Evolutionary conservation across 495 filamentous ascomycete species (phyloP).

Genomic region (Antarctomyces pellizariae): DNA sequence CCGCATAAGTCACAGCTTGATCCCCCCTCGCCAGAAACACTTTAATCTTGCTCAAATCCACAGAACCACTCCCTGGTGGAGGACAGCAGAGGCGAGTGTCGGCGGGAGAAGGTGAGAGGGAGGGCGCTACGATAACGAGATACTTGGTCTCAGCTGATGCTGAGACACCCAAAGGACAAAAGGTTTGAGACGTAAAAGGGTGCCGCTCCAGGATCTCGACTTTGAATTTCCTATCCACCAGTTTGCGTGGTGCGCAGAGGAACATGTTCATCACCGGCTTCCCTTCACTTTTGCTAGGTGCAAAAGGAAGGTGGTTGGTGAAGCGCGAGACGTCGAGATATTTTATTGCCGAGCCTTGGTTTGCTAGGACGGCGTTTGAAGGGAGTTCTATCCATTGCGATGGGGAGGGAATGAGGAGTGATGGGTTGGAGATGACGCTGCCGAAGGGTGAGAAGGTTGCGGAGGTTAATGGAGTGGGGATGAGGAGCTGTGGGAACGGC

Average conservation of each 20-base stretch:
- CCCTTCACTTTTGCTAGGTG: conserved; percentile 36
- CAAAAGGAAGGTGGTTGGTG: conserved; percentile 36
- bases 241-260: conserved; percentile 47
- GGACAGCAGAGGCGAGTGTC: conserved; percentile 12
- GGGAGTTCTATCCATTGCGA: conserved; percentile 14
- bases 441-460: conserved; percentile 59
- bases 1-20: conserved; percentile 77
- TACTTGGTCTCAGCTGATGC: conserved; percentile 19
- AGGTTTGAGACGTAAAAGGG: conserved; percentile 83
- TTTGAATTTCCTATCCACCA: conserved; percentile 27
- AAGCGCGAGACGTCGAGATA: conserved; percentile 55
- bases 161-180: conserved; percentile 50
- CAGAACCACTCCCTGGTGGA: conserved; percentile 35
- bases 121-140: conserved; percentile 84
- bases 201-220: conserved; percentile 73
- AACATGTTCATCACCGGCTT: conserved; percentile 67
- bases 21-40: conserved; percentile 62
- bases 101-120: conserved; percentile 18
- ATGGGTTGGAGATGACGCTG: conserved; percentile 53
- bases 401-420: conserved; percentile 24
- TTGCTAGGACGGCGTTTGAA: conserved; percentile 29
- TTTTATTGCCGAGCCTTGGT: conserved; percentile 77
- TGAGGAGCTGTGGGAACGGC: no score
- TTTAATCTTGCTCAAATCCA: conserved; percentile 42
- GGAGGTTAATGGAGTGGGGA: no score